Evolutionary conservation across 257 asterid species (phyloP), one percentile per base, ranked within the genome.

Genomic region (Forsythia suspensa): DNA sequence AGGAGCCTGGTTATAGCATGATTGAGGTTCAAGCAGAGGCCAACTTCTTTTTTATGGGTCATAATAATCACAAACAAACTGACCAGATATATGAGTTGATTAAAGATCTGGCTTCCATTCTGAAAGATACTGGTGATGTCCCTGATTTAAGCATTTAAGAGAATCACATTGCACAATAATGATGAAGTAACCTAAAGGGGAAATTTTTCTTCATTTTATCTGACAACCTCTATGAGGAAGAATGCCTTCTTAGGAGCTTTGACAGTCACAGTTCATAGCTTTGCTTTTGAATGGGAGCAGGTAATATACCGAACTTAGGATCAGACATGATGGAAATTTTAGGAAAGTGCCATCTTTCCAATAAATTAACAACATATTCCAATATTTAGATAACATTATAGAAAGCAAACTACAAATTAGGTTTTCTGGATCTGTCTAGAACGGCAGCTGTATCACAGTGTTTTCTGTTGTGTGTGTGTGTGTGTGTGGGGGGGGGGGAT

Each of bases 1-100:
- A 95, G 85, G 96, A 92, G 69, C 97, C 98, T 48, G 95, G 99
- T 71, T 89, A 88, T 84, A 93, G 99, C 87, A 95, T 93, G 98
- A 90, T 95, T 79, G 98, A 95, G 87, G 80, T 93, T 38, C 96
- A 92, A 75, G 89, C 74, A 82, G 95, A 87, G 85, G 87, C 78
- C 67, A 92, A 92, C 90, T 83, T 91, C 89, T 95, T 95, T 85
- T 89, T 77, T 85, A 94, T 91, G 98, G 99, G 88, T 36, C 94
- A 94, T 80, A 93, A 92, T 85, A 81, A 92, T 75, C 99, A 96
- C 78, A 80, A 82, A 73, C 89, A 91, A 75, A 92, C 89, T 13
- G 88, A 75, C 70, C 82, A 88, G 72, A 90, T 92, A 51, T 86
- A 85, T 84, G 84, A 74, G 68, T 59, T 88, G 84, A 80, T 92